These are phyloP conservation scores for Pseudotulostoma volvatum DNA, from an alignment of 495 filamentous ascomycete species.

Conservation along the genomic window DNA sequence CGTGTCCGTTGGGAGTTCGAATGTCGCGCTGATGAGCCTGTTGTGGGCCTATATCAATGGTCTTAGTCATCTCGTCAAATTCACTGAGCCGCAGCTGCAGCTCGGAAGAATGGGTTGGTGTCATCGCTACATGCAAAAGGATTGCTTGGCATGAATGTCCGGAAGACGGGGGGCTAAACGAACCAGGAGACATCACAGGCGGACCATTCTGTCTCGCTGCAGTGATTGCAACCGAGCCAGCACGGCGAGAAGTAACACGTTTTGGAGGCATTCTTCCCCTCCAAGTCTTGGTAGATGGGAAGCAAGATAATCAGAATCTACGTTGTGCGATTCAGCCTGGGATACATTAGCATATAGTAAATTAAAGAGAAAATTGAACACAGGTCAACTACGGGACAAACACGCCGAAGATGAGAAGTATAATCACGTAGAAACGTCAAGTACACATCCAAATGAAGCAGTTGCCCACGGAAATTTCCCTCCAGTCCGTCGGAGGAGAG, in stretches of 20 bases:
- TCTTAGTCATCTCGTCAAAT: neutral
- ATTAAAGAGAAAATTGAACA: too few species aligned
- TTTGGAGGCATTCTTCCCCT: neutral
- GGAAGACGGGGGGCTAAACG: neutral
- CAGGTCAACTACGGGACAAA: too few species aligned
- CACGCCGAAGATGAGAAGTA: too few species aligned
- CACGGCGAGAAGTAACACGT: neutral
- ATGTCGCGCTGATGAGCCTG: neutral
- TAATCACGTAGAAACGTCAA: too few species aligned
- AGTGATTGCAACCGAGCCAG: neutral
- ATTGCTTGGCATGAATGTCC: neutral
- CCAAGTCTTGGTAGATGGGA: too few species aligned
- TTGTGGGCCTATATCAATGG: neutral
- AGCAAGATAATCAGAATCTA: too few species aligned
- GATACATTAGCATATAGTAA: too few species aligned
- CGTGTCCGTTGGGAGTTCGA: neutral
- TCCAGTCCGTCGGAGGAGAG: too few species aligned
- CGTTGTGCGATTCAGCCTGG: too few species aligned
- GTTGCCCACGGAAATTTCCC: too few species aligned
- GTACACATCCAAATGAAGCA: too few species aligned
- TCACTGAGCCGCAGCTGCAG: neutral
- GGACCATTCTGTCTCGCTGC: neutral
- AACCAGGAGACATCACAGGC: neutral
- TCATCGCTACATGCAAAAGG: neutral
- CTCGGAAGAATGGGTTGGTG: neutral